Base-by-base conservation (phyloP, 1,139 yeast species). In the Pichia sorboxylosa region DNA sequence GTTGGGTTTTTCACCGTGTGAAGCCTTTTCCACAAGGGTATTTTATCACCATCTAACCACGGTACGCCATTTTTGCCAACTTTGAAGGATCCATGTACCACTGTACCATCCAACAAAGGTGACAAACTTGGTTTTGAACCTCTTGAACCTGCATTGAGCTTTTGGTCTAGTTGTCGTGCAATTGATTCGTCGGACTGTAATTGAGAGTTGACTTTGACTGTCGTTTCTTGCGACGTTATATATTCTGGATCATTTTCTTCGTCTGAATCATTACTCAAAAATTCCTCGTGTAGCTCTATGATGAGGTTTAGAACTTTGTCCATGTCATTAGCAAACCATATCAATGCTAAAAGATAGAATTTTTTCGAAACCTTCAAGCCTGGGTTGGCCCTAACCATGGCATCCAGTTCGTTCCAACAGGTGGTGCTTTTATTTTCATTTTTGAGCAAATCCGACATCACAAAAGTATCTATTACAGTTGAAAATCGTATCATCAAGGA, bases 301-400 rank as follows among this genome's bases (percentile, higher is more conserved):
- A 46, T 38, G 7, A 44, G 33, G 17, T 39, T 28, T 8, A 46
- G 24, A 0, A 44, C 40, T 6, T 38, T 29, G n/a, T 29, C 33
- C 3, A 43, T 7, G 36, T 69, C 60, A 1, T 70, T 73, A 17
- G 55, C 41, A 38, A 58, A 64, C 43, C 61, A 63, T 15, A 44
- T 52, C 16, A 69, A 37, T 2, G 66, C 62, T 26, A 52, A 49
- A 13, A 49, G 44, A 17, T 63, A 49, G 38, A 71, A 69, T 3
- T 36, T 37, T n/a, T 50, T 46, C 27, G 51, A 48, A 6, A 63
- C 36, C 24, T 45, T 38, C 19, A 63, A 39, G 20, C 44, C 48
- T 1, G 45, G 39, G 31, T 60, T 59, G 5, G 11, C 10, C 11
- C 10, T 19, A 11, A 19, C 11, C 22, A 19, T 8, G 11, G 8